These are phyloP conservation scores for Sarocladiaceae sp. DNA, from an alignment of 2,329 filamentous ascomycete species.

Conservation along the genomic window DNA sequence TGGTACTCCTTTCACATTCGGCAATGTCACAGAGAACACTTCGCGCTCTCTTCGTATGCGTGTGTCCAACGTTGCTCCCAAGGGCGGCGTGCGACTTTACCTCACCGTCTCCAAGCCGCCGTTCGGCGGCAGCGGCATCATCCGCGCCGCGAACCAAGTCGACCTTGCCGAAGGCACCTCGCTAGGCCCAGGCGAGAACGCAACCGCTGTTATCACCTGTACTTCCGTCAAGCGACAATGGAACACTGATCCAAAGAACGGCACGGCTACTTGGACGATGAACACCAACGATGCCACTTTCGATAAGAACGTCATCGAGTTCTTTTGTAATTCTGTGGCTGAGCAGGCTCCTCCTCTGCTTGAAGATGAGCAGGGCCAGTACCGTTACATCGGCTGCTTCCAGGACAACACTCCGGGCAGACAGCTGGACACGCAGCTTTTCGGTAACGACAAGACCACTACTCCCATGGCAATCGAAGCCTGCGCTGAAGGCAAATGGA, in stretches of 20 bases:
- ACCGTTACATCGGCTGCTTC: conserved; percentile 49
- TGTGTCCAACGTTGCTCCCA: conserved; percentile 43
- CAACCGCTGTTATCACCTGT: conserved; percentile 47
- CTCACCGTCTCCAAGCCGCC: conserved; percentile 57
- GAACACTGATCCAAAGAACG: conserved; percentile 45
- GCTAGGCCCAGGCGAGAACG: conserved; percentile 41
- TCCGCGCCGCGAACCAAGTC: conserved; percentile 47
- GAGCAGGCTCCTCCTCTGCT: conserved; percentile 46
- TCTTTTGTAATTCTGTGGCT: conserved; percentile 43
- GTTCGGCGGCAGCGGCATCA: conserved; percentile 46
- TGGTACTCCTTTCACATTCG: conserved; percentile 44
- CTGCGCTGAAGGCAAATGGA: conserved; percentile 28
- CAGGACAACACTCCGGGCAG: conserved; percentile 49
- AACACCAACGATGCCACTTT: conserved; percentile 48
- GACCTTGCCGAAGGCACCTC: conserved; percentile 52
- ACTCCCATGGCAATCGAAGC: conserved; percentile 38
- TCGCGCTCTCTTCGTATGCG: conserved; percentile 42
- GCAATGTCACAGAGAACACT: conserved; percentile 46
- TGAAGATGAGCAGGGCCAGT: conserved; percentile 36
- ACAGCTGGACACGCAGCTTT: conserved; percentile 38
- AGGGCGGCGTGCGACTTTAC: conserved; percentile 39
- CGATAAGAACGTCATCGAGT: conserved; percentile 46
- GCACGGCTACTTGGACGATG: conserved; percentile 46
- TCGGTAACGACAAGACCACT: conserved; percentile 33
- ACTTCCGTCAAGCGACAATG: conserved; percentile 50